phyloP scores from a whole-genome alignment of 768 basidiomycete genomes.

The Coprinopsis cinerea region DNA sequence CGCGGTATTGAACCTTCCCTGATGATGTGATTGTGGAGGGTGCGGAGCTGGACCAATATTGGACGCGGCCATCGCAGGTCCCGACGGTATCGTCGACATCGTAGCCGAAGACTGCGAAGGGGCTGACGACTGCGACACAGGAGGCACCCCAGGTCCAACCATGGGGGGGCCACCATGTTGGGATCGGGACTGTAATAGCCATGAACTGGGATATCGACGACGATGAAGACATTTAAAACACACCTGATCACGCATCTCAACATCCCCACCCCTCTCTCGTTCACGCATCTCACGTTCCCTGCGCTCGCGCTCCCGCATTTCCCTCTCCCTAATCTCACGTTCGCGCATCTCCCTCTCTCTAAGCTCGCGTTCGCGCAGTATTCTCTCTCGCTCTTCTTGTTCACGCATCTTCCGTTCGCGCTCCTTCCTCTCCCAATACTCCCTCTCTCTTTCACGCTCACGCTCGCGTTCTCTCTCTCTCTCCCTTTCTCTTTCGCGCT shows the following conservation, averaged over 20 bases:
- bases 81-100: not conserved
- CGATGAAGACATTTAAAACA: not conserved
- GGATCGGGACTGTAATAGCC: not conserved
- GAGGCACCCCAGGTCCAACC: conserved; percentile 10
- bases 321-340: conserved; percentile 1
- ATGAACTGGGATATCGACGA: not conserved
- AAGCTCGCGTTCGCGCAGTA: conserved; percentile 2
- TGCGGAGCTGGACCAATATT: conserved; percentile 5
- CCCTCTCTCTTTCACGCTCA: not conserved
- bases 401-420: not conserved
- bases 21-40: conserved; percentile 13
- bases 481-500: not conserved
- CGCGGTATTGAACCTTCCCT: conserved; percentile 9
- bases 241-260: conserved; percentile 6
- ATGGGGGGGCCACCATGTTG: not conserved
- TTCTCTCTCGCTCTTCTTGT: not conserved
- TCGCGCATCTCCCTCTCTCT: not conserved
- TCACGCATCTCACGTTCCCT: conserved; percentile 3
- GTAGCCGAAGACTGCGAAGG: not conserved
- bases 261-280: conserved; percentile 3
- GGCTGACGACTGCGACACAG: not conserved
- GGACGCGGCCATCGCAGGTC: not conserved
- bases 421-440: conserved; percentile 2
- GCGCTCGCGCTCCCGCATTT: conserved; percentile 2
- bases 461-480: conserved; percentile 1